Evolutionary conservation across 2,329 filamentous ascomycete species (phyloP).

Genomic region (Shiraia sp.): DNA sequence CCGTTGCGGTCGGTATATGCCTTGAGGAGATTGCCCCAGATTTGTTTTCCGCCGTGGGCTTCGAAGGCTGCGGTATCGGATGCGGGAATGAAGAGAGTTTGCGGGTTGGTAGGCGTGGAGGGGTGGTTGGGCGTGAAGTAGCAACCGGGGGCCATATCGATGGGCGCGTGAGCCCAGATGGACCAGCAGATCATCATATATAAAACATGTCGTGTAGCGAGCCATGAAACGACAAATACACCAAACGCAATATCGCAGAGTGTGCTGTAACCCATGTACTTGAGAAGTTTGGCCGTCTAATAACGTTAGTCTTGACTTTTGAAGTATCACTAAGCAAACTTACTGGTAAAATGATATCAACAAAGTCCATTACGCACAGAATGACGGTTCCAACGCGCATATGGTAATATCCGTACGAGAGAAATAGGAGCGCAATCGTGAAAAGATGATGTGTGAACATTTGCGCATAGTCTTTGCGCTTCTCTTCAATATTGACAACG

Average conservation of each 20-base stretch:
- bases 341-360: conserved; percentile 85
- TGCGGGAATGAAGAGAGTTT: conserved; percentile 50
- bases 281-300: conserved; percentile 84
- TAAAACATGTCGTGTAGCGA: conserved; percentile 78
- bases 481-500: conserved; percentile 92
- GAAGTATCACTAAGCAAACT: neutral
- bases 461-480: conserved; percentile 91
- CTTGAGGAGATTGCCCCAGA: conserved; percentile 66
- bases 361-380: conserved; percentile 89
- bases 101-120: conserved; percentile 43
- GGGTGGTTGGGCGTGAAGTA: conserved; percentile 54
- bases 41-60: conserved; percentile 46
- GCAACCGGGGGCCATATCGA: conserved; percentile 69
- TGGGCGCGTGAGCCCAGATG: conserved; percentile 68
- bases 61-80: conserved; percentile 54
- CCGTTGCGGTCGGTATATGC: conserved; percentile 74
- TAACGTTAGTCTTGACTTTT: conserved; percentile 13
- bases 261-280: conserved; percentile 78
- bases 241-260: conserved; percentile 84
- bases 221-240: conserved; percentile 84
- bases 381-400: conserved; percentile 88
- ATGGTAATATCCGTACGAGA: conserved; percentile 84
- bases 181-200: conserved; percentile 84
- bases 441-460: conserved; percentile 96
- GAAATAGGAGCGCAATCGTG: conserved; percentile 77